Percentiles rank a stretch among this genome's conserved stretches.
Evolutionary conservation across 2,329 filamentous ascomycete species (phyloP).

Genomic region (Metarhizium anisopliae): DNA sequence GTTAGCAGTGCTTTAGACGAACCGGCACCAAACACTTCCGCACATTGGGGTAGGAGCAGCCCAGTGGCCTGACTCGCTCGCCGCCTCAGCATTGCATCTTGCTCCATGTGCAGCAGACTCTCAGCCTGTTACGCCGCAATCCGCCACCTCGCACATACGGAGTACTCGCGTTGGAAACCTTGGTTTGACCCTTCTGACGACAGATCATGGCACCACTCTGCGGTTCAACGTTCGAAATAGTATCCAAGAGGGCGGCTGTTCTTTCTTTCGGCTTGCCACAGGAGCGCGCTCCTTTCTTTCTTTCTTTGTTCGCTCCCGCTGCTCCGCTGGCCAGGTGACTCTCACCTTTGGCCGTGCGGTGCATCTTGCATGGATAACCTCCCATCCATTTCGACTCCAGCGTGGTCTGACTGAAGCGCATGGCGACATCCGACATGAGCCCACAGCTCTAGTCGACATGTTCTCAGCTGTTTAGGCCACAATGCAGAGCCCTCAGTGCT

Average conservation of each 20-base stretch:
- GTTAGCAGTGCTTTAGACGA: not conserved
- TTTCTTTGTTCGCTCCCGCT: not conserved
- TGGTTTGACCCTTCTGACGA: not conserved
- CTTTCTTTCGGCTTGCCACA: not conserved
- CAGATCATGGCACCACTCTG: not conserved
- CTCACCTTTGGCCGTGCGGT: not conserved
- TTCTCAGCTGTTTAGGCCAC: not conserved
- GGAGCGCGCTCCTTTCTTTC: not conserved
- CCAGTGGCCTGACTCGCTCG: not conserved
- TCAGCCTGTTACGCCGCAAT: not conserved
- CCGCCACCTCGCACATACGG: no score
- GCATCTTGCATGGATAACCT: not conserved
- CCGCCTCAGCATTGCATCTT: not conserved
- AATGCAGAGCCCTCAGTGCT: not conserved
- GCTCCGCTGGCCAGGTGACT: not conserved
- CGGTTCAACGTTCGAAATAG: no score
- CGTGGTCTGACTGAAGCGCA: not conserved
- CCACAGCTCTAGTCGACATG: not conserved
- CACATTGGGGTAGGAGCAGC: not conserved
- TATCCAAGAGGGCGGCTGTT: no score
- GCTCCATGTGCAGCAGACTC: not conserved
- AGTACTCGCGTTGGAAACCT: not conserved
- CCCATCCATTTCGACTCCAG: not conserved
- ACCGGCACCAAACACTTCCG: not conserved
- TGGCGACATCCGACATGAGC: slow-evolving; percentile 2